A percentile compares a stretch with the other conserved stretches of the same genome.
Conservation (phyloP, 805 yeast species). For the Teunomyces aglyptinius region DNA sequence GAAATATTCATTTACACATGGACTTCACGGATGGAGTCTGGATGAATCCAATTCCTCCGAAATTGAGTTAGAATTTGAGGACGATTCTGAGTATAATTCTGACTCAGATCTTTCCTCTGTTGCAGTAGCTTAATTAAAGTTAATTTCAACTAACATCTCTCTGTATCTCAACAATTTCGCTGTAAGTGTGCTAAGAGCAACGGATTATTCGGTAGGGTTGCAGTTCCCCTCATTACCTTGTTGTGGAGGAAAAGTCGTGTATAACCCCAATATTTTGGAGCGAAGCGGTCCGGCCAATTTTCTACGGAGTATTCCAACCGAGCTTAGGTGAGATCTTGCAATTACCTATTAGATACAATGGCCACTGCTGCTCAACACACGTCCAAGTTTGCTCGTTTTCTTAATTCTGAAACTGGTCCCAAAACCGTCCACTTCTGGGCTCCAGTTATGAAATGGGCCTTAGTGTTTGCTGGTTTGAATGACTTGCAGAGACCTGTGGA, state of each 20-base stretch:
- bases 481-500: conserved; percentile 92
- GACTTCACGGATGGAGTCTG: background rate
- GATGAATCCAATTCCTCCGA: conserved; percentile 1
- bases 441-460: conserved; percentile 67
- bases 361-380: conserved; percentile 35
- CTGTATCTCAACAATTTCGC: background rate
- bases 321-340: background rate
- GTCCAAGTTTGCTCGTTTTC: conserved; percentile 63
- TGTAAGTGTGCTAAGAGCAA: background rate
- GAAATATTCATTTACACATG: background rate
- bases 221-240: background rate
- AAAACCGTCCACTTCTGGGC: conserved; percentile 98
- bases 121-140: background rate
- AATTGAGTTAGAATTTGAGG: background rate
- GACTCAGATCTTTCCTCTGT: background rate
- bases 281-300: conserved; percentile 1
- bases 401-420: conserved; percentile 92
- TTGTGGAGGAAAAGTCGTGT: conserved; percentile 4
- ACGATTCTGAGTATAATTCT: background rate
- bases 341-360: conserved; percentile 12
- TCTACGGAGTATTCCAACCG: background rate
- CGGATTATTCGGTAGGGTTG: background rate
- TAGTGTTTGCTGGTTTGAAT: conserved; percentile 87
- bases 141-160: too few species aligned
- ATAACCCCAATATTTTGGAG: background rate